Conservation (phyloP, 345 rosid genomes). For the Populus simonii region DNA sequence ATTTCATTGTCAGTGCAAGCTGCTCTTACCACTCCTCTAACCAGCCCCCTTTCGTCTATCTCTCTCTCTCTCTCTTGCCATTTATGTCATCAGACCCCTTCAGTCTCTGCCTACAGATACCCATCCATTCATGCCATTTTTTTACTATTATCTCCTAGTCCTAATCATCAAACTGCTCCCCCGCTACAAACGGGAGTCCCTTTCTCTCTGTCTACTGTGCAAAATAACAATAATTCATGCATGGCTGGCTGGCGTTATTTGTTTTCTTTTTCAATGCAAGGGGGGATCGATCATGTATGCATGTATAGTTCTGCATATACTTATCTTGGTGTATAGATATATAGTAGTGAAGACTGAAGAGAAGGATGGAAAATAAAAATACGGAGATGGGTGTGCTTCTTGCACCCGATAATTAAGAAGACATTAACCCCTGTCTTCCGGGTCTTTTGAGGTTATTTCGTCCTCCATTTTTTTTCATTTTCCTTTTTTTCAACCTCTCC, state of each 20-base stretch:
- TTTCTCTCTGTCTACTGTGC: constrained; percentile 5
- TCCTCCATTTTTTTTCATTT: neutral
- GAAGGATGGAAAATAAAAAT: neutral
- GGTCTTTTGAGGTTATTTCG: constrained; percentile 15
- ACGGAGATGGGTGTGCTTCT: constrained; percentile 15
- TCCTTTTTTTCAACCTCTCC: neutral
- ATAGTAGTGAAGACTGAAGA: neutral
- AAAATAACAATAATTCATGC: constrained; percentile 33
- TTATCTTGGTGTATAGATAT: neutral
- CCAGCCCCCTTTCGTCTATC: neutral
- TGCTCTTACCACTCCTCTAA: constrained; percentile 23
- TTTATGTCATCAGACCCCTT: constrained; percentile 17
- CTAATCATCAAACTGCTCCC: constrained; percentile 52
- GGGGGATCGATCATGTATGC: constrained; percentile 7
- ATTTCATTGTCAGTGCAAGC: constrained; percentile 36
- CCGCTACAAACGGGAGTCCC: constrained; percentile 39
- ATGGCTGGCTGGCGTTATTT: constrained; percentile 17
- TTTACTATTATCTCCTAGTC: constrained; percentile 24
- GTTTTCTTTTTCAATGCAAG: neutral
- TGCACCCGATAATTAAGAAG: constrained; percentile 33
- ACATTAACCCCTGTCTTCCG: constrained; percentile 50
- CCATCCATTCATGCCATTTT: constrained; percentile 37
- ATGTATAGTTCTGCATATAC: neutral
- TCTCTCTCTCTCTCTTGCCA: neutral
- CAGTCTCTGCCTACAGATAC: constrained; percentile 34